Evolutionary conservation across 768 basidiomycete species (phyloP), one percentile per base, ranked within the genome.

Genomic region (Ramaria rubella): DNA sequence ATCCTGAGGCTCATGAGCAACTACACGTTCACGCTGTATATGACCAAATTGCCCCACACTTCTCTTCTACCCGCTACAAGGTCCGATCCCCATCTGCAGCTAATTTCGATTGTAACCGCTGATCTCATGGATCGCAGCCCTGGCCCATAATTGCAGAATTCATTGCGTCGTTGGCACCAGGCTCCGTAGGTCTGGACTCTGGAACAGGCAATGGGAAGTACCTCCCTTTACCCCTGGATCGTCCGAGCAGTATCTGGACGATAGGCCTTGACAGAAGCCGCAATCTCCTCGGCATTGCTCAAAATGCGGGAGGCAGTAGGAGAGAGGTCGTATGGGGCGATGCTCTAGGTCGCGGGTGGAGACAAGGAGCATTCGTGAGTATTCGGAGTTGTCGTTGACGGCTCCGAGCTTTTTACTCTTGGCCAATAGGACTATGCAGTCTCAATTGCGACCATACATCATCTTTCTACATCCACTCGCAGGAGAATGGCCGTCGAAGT

Each of bases 141-240:
- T 95, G 91, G 93, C 93, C 94, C 4, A 80, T 95, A 59, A 86
- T 94, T 46, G 78, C 83, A 15, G 65, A 71, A 40, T 96, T 95
- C 68, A 75, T 96, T 24, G 75, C 79, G 6, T 80, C 77, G 40
- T 67, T 96, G 14, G 80, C 87, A 14, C 72, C 83, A 19, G 87
- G 91, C 24, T 90, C 83, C 74, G 73, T 96, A 33, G 95, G 95
- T 11, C 77, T 99, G 24, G 96, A 99, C 69, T 88, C 91, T 24
- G 96, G 96, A 5, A 92, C 92, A 24, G 96, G 96, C 1, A 99
- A 99, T 63, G 96, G 96, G 44, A 98, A 99, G 77, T 98, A 98
- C 72, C 80, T 98, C 1, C 85, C 89, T 2, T 70, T 90, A 1
- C 86, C 88, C 5, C 60, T 70, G 1, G 82, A 89, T 49, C 76